Evolutionary conservation across 768 basidiomycete species (phyloP).

Genomic region (Collybia mongolica): DNA sequence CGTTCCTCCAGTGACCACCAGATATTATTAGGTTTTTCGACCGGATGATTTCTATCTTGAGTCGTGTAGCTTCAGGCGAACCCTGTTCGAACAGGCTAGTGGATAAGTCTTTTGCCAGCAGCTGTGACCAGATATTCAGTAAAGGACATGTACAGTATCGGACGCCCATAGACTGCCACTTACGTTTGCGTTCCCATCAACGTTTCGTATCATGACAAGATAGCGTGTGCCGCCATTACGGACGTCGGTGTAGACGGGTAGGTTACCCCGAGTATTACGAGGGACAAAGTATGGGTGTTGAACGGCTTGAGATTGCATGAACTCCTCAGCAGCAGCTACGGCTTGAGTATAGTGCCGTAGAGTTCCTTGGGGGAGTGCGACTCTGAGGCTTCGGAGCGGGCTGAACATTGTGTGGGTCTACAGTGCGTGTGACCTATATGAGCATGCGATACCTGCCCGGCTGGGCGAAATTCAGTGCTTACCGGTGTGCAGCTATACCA

Average conservation of each 20-base stretch:
- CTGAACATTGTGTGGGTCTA: background rate
- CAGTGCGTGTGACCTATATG: no score
- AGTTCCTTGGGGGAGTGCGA: background rate
- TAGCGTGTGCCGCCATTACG: conserved; percentile 64
- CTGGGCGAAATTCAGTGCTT: no score
- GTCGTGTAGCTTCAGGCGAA: conserved; percentile 44
- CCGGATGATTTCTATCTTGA: conserved; percentile 46
- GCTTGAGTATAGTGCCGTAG: conserved; percentile 1
- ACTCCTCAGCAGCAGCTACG: conserved; percentile 9
- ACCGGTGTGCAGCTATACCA: background rate
- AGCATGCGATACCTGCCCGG: no score
- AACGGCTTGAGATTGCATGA: conserved; percentile 13
- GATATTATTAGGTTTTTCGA: conserved; percentile 56
- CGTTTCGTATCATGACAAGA: conserved; percentile 60
- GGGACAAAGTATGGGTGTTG: conserved; percentile 55
- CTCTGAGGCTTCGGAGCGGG: background rate
- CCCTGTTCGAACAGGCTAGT: conserved; percentile 46
- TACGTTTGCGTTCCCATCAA: conserved; percentile 64
- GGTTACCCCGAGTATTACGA: conserved; percentile 62
- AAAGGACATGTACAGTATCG: background rate
- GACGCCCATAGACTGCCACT: conserved; percentile 18
- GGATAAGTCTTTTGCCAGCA: conserved; percentile 56
- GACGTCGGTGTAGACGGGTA: conserved; percentile 77
- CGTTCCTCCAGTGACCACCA: conserved; percentile 63
- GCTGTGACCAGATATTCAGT: conserved; percentile 31